A percentile compares a stretch with the other conserved stretches of the same genome.
Conservation (phyloP, 768 basidiomycete genomes). For the Lactarius deliciosus region DNA sequence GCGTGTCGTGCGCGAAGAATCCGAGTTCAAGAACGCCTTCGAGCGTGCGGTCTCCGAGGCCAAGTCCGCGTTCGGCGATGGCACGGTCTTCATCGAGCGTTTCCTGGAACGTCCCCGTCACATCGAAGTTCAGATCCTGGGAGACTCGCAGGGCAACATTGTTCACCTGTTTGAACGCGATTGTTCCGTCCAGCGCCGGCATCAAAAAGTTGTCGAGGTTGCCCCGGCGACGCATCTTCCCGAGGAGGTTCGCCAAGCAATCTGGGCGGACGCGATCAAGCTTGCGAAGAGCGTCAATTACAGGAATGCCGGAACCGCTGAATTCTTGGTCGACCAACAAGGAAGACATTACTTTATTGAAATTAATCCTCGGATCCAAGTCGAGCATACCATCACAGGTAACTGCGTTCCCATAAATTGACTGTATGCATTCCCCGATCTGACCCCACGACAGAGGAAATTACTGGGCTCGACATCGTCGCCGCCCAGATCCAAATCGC, state of each 20-base stretch:
- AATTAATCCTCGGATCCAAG: slow-evolving; percentile 99
- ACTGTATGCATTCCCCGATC: slow-evolving; percentile 8
- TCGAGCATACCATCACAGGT: slow-evolving; percentile 99
- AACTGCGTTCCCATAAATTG: slow-evolving; percentile 29
- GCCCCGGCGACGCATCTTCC: slow-evolving; percentile 94
- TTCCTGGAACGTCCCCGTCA: slow-evolving; percentile 96
- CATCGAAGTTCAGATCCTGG: slow-evolving; percentile 95
- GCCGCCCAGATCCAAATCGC: slow-evolving; percentile 99
- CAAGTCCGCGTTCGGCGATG: slow-evolving; percentile 95
- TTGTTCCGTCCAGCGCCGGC: slow-evolving; percentile 96
- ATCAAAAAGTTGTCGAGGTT: slow-evolving; percentile 99
- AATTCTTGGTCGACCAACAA: slow-evolving; percentile 97
- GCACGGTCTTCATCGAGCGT: slow-evolving; percentile 98
- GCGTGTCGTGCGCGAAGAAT: slow-evolving; percentile 95
- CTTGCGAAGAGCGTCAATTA: slow-evolving; percentile 92
- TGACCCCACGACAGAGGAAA: slow-evolving; percentile 70
- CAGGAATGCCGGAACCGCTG: slow-evolving; percentile 95
- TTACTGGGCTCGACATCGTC: slow-evolving; percentile 98
- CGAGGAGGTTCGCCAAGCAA: slow-evolving; percentile 86
- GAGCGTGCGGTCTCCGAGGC: slow-evolving; percentile 94
- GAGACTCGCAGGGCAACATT: slow-evolving; percentile 88
- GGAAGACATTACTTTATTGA: slow-evolving; percentile 99
- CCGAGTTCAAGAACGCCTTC: slow-evolving; percentile 86
- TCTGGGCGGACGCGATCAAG: slow-evolving; percentile 89
- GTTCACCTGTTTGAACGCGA: slow-evolving; percentile 99